A percentile compares a stretch with the other conserved stretches of the same genome.
Conservation (phyloP, 75 land plant genomes). For the Cryptomeria japonica region DNA sequence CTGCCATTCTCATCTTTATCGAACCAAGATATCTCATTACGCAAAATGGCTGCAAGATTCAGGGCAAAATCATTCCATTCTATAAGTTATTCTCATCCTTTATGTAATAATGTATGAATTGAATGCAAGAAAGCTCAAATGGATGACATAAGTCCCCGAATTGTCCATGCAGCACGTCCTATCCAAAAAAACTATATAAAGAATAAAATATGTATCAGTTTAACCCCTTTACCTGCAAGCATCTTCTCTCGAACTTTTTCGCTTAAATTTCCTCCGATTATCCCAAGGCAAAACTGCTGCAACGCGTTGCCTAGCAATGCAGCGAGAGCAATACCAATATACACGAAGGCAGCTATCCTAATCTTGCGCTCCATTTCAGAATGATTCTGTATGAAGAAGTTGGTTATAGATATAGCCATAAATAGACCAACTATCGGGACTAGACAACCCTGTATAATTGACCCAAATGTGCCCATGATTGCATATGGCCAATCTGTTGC, state of each 20-base stretch:
- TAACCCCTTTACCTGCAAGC: constrained; percentile 19
- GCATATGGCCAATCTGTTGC: constrained; percentile 26
- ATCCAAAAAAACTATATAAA: no score
- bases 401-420: constrained; percentile 10
- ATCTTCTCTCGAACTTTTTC: constrained; percentile 22
- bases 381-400: neutral
- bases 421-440: constrained; percentile 4
- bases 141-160: no score
- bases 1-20: constrained; percentile 23
- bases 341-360: neutral
- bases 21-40: constrained; percentile 26
- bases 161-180: no score
- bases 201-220: neutral
- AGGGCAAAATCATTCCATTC: neutral
- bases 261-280: constrained; percentile 20
- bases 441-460: neutral
- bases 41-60: constrained; percentile 5
- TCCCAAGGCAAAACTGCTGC: constrained; percentile 22
- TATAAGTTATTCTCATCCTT: no score
- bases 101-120: no score
- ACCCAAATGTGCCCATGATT: constrained; percentile 13
- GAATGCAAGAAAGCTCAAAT: no score
- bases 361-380: constrained; percentile 16
- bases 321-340: neutral
- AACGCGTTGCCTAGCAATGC: neutral